Base-by-base conservation (phyloP, 2,329 filamentous ascomycete genomes). In the Hypoxylon sp. region DNA sequence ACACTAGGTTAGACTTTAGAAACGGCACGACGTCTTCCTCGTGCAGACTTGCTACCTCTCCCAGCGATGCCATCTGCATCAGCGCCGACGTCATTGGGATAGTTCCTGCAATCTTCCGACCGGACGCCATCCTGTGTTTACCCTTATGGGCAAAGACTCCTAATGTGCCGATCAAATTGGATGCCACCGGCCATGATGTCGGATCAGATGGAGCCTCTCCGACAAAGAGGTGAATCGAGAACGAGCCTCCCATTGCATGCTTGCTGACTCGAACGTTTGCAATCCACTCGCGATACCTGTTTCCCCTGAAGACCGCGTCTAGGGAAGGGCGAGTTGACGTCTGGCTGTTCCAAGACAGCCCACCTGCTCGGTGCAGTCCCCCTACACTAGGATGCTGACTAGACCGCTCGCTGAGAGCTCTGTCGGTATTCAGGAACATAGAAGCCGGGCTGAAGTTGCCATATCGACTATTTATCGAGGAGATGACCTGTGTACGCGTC, bases 211-310 rank as follows among this genome's bases (percentile, higher is more conserved):
- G 75, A 1, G 79, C 75, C 2, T 79, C 70, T 0, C 87, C 89
- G 1, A 92, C 70, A 73, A 92, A 93, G 56, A 93, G 77, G 69
- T 88, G 84, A 17, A 94, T 77, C 50, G 79, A 80, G 67, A 88
- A 91, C 0, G 87, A 84, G 1, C 81, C 83, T 9, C 81, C 77
- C 7, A 89, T 72, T 2, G 84, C 84, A 55, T 84, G 81, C 60
- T 86, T 88, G 50, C 80, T 77, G 18, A 87, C 83, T 13, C 78
- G 77, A 40, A 93, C 80, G 66, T 89, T 90, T 64, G 84, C 85
- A 20, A 87, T 79, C 84, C 90, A 94, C 66, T 93, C 82, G 4
- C 77, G 79, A 66, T 86, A 85, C 8, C 69, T 69, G 40, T 73
- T 73, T 10, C 78, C 65, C 2, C 71, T 68, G 29, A 81, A 71